Percentiles rank a stretch among this genome's conserved stretches.
These are phyloP conservation scores for Trebouxia sp. DNA, from an alignment of 139 green algal species.

Conservation along the genomic window DNA sequence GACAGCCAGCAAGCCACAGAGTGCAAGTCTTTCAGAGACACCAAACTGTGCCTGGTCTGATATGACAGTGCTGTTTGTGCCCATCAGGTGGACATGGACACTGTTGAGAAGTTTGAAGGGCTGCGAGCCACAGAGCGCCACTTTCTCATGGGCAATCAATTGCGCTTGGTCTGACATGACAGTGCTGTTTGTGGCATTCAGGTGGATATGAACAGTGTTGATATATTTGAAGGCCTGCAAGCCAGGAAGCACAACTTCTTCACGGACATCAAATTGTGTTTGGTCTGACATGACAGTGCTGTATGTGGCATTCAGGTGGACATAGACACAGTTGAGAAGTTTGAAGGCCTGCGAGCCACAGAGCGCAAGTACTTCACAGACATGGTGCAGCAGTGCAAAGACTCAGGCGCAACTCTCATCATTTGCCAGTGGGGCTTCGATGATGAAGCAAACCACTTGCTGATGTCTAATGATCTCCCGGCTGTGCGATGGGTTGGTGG, in stretches of 20 bases:
- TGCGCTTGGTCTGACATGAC: background rate
- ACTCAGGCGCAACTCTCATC: slow-evolving; percentile 81
- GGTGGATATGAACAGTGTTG: slow-evolving; percentile 96
- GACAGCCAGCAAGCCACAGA: slow-evolving; percentile 86
- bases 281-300: background rate
- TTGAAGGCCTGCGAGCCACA: slow-evolving; percentile 82
- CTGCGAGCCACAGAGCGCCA: slow-evolving; percentile 86
- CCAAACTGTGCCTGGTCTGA: slow-evolving; percentile 50
- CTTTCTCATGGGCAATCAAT: slow-evolving; percentile 99
- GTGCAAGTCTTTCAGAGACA: slow-evolving; percentile 96
- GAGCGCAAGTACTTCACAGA: slow-evolving; percentile 97
- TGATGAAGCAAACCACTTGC: slow-evolving; percentile 99
- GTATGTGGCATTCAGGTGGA: slow-evolving; percentile 70
- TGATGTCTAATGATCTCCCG: slow-evolving; percentile 91
- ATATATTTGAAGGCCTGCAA: slow-evolving; percentile 95
- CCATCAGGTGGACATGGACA: slow-evolving; percentile 91
- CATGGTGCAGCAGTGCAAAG: slow-evolving; percentile 98
- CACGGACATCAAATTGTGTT: slow-evolving; percentile 91
- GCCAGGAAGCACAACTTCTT: slow-evolving; percentile 94
- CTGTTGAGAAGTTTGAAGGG: slow-evolving; percentile 96
- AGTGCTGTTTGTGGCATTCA: slow-evolving; percentile 14
- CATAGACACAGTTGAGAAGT: slow-evolving; percentile 99
- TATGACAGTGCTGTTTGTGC: background rate
- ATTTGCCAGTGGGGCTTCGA: slow-evolving; percentile 99
- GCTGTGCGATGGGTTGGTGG: slow-evolving; percentile 96